Percentiles rank a stretch among this genome's conserved stretches.
Evolutionary conservation across 2,329 filamentous ascomycete genomes (phyloP).

Genomic region (Fusarium denticulatum): DNA sequence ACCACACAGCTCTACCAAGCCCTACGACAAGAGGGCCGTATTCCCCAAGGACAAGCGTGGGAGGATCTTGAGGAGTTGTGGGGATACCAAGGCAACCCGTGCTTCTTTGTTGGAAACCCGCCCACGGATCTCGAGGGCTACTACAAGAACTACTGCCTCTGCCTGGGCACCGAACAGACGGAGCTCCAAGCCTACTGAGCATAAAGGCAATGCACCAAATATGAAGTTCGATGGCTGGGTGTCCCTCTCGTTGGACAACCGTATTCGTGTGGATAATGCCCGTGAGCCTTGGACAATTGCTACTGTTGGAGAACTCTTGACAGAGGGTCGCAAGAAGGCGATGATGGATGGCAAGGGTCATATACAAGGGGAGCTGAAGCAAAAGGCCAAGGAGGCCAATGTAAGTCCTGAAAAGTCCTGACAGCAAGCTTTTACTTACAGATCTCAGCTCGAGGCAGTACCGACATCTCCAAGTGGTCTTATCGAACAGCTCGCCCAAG

Average conservation of each 20-base stretch:
- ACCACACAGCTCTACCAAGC: constrained; percentile 38
- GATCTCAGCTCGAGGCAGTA: neutral
- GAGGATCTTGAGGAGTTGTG: constrained; percentile 25
- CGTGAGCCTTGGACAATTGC: constrained; percentile 8
- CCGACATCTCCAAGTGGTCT: neutral
- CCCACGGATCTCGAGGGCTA: constrained; percentile 32
- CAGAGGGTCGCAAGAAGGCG: neutral
- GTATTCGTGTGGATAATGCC: neutral
- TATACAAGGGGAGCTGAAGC: neutral
- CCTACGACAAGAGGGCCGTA: constrained; percentile 27
- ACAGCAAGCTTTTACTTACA: neutral
- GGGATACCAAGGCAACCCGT: constrained; percentile 24
- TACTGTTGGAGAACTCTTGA: constrained; percentile 1
- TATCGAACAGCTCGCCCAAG: constrained; percentile 9
- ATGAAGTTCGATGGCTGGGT: constrained; percentile 27
- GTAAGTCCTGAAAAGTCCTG: neutral
- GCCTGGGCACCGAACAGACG: constrained; percentile 22
- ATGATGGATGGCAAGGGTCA: constrained; percentile 9
- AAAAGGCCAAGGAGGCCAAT: neutral
- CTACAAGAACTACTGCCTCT: constrained; percentile 38
- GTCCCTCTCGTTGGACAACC: neutral
- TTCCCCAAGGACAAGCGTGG: constrained; percentile 13
- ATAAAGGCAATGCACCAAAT: constrained; percentile 18
- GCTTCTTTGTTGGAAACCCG: constrained; percentile 36
- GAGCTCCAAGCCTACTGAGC: neutral